phyloP scores from a whole-genome alignment of 768 basidiomycete species.

The Suillus placidus region DNA sequence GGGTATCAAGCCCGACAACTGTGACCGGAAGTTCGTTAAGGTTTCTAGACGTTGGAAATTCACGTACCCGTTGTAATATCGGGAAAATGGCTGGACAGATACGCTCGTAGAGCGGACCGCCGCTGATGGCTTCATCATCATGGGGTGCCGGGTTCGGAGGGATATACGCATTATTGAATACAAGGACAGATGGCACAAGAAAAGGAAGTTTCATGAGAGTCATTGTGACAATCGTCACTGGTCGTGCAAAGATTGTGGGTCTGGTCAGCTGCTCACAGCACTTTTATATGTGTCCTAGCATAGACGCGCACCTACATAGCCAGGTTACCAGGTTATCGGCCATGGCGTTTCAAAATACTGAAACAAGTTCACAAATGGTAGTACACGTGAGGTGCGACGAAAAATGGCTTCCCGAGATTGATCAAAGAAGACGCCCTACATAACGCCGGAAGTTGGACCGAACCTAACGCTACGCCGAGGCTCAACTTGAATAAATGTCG shows the following conservation, averaged over 20 bases:
- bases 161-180: slow-evolving; percentile 31
- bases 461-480: neutral
- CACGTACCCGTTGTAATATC: slow-evolving; percentile 26
- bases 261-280: neutral
- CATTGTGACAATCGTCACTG: slow-evolving; percentile 18
- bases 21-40: slow-evolving; percentile 10
- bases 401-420: neutral
- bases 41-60: neutral
- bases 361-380: neutral
- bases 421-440: neutral
- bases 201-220: slow-evolving; percentile 22
- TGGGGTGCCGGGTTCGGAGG: slow-evolving; percentile 25
- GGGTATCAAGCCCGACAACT: slow-evolving; percentile 32
- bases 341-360: neutral
- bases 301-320: neutral
- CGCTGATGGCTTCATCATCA: slow-evolving; percentile 21
- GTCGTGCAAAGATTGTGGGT: neutral
- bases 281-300: slow-evolving; percentile 1
- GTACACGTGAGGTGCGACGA: neutral
- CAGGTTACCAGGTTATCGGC: neutral
- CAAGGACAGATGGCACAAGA: slow-evolving; percentile 28
- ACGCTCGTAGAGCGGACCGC: slow-evolving; percentile 25
- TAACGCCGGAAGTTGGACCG: neutral
- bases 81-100: slow-evolving; percentile 27
- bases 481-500: neutral